These are phyloP conservation scores for Blepharisma japonicum DNA, from an alignment of 73 alveolate species.

Conservation along the genomic window DNA sequence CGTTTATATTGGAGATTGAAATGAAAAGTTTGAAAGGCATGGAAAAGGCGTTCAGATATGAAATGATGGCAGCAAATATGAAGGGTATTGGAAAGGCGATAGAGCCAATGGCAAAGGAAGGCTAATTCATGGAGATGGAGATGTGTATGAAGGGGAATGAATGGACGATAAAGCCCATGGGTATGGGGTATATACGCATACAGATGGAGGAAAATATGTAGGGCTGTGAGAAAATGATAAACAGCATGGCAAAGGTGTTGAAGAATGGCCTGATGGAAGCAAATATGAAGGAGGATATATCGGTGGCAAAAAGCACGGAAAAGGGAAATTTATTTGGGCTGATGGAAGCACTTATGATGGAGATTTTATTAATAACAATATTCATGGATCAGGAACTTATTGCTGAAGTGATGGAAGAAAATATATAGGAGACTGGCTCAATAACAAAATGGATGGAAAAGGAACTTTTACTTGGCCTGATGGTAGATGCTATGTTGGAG, in stretches of 20 bases:
- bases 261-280: constrained; percentile 49
- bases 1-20: constrained; percentile 57
- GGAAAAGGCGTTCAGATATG: constrained; percentile 55
- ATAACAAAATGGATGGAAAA: constrained; percentile 58
- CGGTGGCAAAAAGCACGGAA: constrained; percentile 71
- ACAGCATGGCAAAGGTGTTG: constrained; percentile 47
- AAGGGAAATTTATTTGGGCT: constrained; percentile 48
- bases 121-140: constrained; percentile 60
- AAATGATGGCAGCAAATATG: constrained; percentile 65
- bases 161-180: constrained; percentile 34
- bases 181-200: constrained; percentile 32
- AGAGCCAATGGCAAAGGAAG: constrained; percentile 66
- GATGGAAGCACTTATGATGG: constrained; percentile 64
- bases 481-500: constrained; percentile 50
- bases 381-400: constrained; percentile 66
- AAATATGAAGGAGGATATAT: constrained; percentile 51
- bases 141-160: constrained; percentile 60
- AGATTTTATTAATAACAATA: constrained; percentile 38
- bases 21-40: constrained; percentile 32
- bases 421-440: constrained; percentile 64
- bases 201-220: constrained; percentile 56
- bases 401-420: constrained; percentile 71
- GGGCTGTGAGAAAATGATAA: constrained; percentile 48
- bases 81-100: constrained; percentile 53
- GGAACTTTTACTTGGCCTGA: constrained; percentile 46